Conservation (phyloP, 2,329 filamentous ascomycete genomes). For the Proliferodiscus dingleyae region DNA sequence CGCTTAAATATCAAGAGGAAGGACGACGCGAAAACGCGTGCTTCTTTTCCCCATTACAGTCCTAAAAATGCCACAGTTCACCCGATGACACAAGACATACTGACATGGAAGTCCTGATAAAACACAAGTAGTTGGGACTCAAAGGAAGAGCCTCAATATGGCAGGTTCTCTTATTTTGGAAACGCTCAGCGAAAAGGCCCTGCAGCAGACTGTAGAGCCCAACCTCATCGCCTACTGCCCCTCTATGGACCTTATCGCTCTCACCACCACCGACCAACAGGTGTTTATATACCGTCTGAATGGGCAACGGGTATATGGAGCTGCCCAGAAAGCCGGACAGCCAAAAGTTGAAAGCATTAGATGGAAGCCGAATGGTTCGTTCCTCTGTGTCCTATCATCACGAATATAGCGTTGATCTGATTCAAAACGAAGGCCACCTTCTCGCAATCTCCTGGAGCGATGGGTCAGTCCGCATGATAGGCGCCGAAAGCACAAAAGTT, state of each 20-base stretch:
- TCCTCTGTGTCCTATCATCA: neutral
- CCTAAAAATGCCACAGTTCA: too few species aligned
- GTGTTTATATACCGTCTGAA: constrained; percentile 75
- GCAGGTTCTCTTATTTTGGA: constrained; percentile 20
- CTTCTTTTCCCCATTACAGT: neutral
- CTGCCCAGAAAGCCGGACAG: constrained; percentile 31
- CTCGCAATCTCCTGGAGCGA: constrained; percentile 83
- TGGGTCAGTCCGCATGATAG: constrained; percentile 70
- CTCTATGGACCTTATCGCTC: constrained; percentile 75
- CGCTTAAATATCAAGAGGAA: neutral
- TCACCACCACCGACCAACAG: constrained; percentile 63
- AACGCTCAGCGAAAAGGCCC: constrained; percentile 52
- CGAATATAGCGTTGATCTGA: too few species aligned
- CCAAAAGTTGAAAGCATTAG: constrained; percentile 35
- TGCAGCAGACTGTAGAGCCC: constrained; percentile 50
- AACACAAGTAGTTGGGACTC: neutral
- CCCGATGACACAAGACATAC: too few species aligned
- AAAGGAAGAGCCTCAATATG: constrained; percentile 18
- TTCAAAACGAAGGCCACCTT: constrained; percentile 54
- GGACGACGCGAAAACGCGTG: neutral
- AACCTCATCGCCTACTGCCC: constrained; percentile 71
- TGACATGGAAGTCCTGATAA: too few species aligned
- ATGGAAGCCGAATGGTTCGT: constrained; percentile 34
- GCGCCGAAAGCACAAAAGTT: constrained; percentile 74
- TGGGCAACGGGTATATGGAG: constrained; percentile 62